Base-by-base conservation (phyloP, 2,329 filamentous ascomycete genomes). In the Aspergillus novoparasiticus region DNA sequence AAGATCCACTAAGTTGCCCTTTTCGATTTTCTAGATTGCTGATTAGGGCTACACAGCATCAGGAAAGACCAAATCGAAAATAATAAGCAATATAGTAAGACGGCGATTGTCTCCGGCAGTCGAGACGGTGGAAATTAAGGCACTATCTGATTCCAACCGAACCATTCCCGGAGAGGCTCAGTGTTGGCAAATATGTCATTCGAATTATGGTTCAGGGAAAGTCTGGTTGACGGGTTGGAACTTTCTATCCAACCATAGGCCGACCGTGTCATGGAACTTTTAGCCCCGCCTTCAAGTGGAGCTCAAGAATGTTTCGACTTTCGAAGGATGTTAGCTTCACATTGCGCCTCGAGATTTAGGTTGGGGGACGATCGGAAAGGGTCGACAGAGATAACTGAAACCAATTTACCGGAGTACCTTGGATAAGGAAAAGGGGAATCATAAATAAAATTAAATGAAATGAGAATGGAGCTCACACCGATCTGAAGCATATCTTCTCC, bases 241-340 rank as follows among this genome's bases (percentile, higher is more conserved):
- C 16, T 21, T 14, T 32, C 14, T 26, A 32, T 32, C 28, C 48
- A 51, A 51, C 48, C 48, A 32, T 51, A 32, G 16, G 28, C 16
- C 28, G 28, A n/a, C 48, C 19, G 48, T 51, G 48, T 51, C 28
- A 51, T n/a, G 48, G 48, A 51, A 51, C 16, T 21, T 21, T n/a
- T 51, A 11, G 48, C 48, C 48, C 48, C 48, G 48, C 28, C 48
- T 51, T 51, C 28, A 51, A 51, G 48, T 51, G 48, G 57, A 58
- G 28, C 57, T 50, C 28, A 26, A 32, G 30, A 34, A 58, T 46
- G 57, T 46, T 50, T 34, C 48, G 28, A 51, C 43, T 46, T 50
- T 34, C 48, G 28, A 51, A 34, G 48, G 28, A 51, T 51, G 48
- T 51, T 34, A 51, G 48, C 48, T 51, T 51, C 48, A 34, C 10